Percentiles rank a stretch among this genome's conserved stretches.
These are phyloP conservation scores for Fraxinus nigra DNA, from an alignment of 305 asterid species.

Conservation along the genomic window DNA sequence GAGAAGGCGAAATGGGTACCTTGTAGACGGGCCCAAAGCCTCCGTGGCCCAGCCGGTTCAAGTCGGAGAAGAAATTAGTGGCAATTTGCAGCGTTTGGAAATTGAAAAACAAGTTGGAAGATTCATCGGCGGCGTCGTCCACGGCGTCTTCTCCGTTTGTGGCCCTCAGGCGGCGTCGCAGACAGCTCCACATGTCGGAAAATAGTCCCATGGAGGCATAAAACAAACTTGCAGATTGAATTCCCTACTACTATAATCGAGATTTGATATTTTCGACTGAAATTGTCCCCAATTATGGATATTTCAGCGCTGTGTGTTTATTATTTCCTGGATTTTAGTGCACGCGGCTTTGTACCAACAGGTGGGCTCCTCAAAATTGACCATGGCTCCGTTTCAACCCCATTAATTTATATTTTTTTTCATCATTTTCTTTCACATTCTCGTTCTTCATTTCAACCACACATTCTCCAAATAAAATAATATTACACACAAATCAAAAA, in stretches of 20 bases:
- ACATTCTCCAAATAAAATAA: no score
- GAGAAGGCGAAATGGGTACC: slow-evolving; percentile 32
- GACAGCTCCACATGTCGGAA: slow-evolving; percentile 42
- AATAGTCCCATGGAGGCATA: slow-evolving; percentile 47
- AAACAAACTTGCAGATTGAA: slow-evolving; percentile 13
- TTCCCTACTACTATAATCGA: slow-evolving; percentile 4
- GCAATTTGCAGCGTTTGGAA: slow-evolving; percentile 63
- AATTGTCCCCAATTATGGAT: neutral
- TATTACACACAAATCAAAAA: no score
- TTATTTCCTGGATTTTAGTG: neutral
- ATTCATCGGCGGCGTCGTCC: slow-evolving; percentile 31
- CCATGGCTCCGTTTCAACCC: neutral
- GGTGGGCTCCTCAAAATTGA: neutral
- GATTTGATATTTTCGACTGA: neutral
- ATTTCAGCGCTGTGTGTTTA: neutral
- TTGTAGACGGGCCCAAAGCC: slow-evolving; percentile 83
- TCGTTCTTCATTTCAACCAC: no score
- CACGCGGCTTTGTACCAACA: neutral
- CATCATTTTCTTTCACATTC: no score
- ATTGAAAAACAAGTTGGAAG: slow-evolving; percentile 48
- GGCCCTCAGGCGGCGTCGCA: slow-evolving; percentile 31
- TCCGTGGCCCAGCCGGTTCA: slow-evolving; percentile 72
- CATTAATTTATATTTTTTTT: no score
- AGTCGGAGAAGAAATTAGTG: slow-evolving; percentile 72
- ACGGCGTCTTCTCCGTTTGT: slow-evolving; percentile 25